Conservation (phyloP, 495 filamentous ascomycete species). For the Podospora appendiculata region DNA sequence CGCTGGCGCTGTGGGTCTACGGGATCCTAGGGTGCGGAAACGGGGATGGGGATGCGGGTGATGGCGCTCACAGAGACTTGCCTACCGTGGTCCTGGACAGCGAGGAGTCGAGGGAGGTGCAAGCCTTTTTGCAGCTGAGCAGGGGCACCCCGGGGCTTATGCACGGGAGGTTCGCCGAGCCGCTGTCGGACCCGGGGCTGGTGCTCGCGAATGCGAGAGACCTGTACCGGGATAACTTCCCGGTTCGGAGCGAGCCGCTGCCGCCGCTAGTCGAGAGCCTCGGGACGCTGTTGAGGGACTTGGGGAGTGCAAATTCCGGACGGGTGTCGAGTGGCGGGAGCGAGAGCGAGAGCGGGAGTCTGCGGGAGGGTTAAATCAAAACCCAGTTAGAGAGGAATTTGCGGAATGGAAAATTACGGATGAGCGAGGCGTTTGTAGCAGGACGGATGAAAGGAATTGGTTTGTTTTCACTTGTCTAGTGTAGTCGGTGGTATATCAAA, state of each 20-base stretch:
- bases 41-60: background rate
- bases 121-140: constrained; percentile 9
- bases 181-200: constrained; percentile 5
- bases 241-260: constrained; percentile 10
- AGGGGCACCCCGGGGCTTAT: constrained; percentile 11
- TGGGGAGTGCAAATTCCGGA: constrained; percentile 5
- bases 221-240: constrained; percentile 14
- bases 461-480: too few relatives aligned
- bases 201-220: constrained; percentile 4
- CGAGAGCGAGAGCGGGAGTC: too few relatives aligned
- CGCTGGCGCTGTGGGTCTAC: constrained; percentile 51
- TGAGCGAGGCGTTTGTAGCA: too few relatives aligned
- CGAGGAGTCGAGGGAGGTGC: constrained; percentile 5
- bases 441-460: too few relatives aligned
- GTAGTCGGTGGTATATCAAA: too few relatives aligned
- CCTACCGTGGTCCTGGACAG: constrained; percentile 10
- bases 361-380: background rate
- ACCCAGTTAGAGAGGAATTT: too few relatives aligned
- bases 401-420: too few relatives aligned
- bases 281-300: constrained; percentile 8
- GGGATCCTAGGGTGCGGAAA: constrained; percentile 14
- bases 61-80: background rate
- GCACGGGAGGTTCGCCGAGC: background rate
- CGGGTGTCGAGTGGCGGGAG: background rate
- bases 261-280: constrained; percentile 19